Percentiles rank a stretch among this genome's conserved stretches.
These are phyloP conservation scores for Fusarium piperis DNA, from an alignment of 2,329 filamentous ascomycete species.

Conservation along the genomic window DNA sequence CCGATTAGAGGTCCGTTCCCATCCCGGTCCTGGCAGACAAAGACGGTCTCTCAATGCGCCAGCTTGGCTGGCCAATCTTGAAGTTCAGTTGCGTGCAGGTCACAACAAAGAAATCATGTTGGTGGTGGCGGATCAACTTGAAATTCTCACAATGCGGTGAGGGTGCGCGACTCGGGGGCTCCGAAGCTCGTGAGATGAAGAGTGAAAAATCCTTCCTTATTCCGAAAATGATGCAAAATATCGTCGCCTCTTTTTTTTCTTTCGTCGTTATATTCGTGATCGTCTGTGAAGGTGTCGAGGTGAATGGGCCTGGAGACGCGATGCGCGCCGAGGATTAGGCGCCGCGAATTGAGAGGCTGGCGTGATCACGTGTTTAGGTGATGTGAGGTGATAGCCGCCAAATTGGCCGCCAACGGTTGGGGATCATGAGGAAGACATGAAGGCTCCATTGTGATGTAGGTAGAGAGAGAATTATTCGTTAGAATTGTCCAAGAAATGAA, in stretches of 20 bases:
- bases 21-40: constrained; percentile 12
- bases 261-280: constrained; percentile 34
- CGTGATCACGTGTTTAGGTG: constrained; percentile 42
- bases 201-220: neutral
- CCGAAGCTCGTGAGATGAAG: neutral
- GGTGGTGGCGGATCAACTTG: constrained; percentile 28
- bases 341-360: constrained; percentile 43
- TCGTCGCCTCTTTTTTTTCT: constrained; percentile 2
- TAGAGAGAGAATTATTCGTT: neutral
- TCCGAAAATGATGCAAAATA: constrained; percentile 3
- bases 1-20: constrained; percentile 8
- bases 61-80: constrained; percentile 32
- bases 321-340: constrained; percentile 50
- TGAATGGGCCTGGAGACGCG: constrained; percentile 40
- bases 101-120: constrained; percentile 43
- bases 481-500: neutral
- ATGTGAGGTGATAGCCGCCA: neutral
- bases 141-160: neutral
- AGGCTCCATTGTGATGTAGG: neutral
- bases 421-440: neutral
- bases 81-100: constrained; percentile 19
- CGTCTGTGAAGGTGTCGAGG: constrained; percentile 41
- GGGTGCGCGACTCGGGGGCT: neutral
- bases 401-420: neutral
- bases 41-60: constrained; percentile 10